Percentiles rank a stretch among this genome's conserved stretches.
Conservation (phyloP, 2,329 filamentous ascomycete genomes). For the Fusarium succisae region DNA sequence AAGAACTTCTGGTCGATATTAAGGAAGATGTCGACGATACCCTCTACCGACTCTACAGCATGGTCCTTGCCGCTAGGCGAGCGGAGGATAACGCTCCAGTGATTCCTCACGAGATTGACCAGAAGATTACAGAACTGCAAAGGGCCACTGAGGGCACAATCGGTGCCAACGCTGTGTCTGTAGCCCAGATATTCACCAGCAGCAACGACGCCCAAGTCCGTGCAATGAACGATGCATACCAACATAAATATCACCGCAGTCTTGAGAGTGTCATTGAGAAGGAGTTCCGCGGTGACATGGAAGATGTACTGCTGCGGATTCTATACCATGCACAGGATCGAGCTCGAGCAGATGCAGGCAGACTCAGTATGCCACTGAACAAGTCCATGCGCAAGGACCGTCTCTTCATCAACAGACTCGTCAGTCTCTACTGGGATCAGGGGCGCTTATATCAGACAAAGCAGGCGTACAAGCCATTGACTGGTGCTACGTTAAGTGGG, state of each 20-base stretch:
- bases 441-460: slow-evolving; percentile 47
- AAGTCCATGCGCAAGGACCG: slow-evolving; percentile 43
- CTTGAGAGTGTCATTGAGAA: slow-evolving; percentile 48
- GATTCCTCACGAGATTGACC: slow-evolving; percentile 44
- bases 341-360: slow-evolving; percentile 39
- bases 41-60: slow-evolving; percentile 47
- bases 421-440: slow-evolving; percentile 47
- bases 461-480: slow-evolving; percentile 68
- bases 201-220: slow-evolving; percentile 47
- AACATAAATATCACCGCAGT: slow-evolving; percentile 46
- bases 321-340: slow-evolving; percentile 38
- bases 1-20: slow-evolving; percentile 45
- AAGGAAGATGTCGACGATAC: slow-evolving; percentile 46
- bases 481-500: slow-evolving; percentile 59
- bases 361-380: slow-evolving; percentile 40
- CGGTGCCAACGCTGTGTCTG: slow-evolving; percentile 44
- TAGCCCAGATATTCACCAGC: slow-evolving; percentile 46
- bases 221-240: slow-evolving; percentile 44
- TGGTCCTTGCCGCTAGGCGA: slow-evolving; percentile 43
- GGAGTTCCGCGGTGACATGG: slow-evolving; percentile 48
- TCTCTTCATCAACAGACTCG: slow-evolving; percentile 46
- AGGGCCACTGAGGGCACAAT: slow-evolving; percentile 46
- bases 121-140: slow-evolving; percentile 47
- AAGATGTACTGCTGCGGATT: slow-evolving; percentile 47
- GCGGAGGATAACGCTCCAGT: slow-evolving; percentile 44